Conservation (phyloP, 345 rosid species). For the Citrus maxima region DNA sequence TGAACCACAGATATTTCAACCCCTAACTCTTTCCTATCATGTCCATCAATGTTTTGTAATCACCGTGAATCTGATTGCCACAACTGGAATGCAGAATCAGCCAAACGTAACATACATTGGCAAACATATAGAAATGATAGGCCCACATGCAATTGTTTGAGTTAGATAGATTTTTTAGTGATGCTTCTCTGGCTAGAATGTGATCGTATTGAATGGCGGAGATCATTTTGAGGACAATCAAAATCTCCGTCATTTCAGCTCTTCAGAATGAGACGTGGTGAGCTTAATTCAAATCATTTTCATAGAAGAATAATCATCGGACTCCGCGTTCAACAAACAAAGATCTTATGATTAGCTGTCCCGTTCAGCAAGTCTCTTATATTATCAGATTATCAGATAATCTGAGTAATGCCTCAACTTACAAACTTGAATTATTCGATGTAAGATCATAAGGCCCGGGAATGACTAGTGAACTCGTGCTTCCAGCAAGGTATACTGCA, state of each 20-base stretch:
- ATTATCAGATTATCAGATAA: no score
- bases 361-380: neutral
- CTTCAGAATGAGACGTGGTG: neutral
- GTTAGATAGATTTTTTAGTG: neutral
- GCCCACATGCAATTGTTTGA: slow-evolving; percentile 1
- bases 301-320: no score
- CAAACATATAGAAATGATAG: neutral
- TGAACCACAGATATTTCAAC: slow-evolving; percentile 36
- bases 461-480: neutral
- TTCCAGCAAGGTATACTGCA: no score
- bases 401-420: neutral
- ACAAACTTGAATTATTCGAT: neutral
- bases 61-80: neutral
- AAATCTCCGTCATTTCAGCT: slow-evolving; percentile 17
- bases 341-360: neutral
- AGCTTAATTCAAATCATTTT: no score
- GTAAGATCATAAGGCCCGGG: neutral
- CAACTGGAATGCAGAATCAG: neutral
- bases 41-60: slow-evolving; percentile 5
- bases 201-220: slow-evolving; percentile 9
- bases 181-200: slow-evolving; percentile 19
- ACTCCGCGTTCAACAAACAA: no score
- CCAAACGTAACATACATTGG: neutral
- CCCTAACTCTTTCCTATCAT: neutral
- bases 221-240: slow-evolving; percentile 11